A percentile compares a stretch with the other conserved stretches of the same genome.
phyloP scores from a whole-genome alignment of 495 filamentous ascomycete species.

The Amorphotheca resinae region DNA sequence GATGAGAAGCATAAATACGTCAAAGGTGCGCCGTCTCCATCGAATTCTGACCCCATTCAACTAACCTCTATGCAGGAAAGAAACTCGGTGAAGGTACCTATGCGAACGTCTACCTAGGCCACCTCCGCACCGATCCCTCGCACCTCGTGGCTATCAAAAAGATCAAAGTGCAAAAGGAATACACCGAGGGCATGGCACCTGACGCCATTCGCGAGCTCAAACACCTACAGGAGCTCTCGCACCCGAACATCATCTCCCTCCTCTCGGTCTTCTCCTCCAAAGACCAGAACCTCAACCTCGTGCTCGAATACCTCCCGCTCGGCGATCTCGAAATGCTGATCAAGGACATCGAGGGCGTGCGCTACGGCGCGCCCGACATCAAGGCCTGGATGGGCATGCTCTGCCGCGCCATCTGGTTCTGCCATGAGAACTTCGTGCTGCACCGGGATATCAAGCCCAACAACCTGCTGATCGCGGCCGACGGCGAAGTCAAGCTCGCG shows the following conservation, averaged over 20 bases:
- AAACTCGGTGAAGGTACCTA: constrained; percentile 96
- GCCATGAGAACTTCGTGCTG: constrained; percentile 85
- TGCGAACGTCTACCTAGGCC: constrained; percentile 84
- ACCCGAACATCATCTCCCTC: constrained; percentile 89
- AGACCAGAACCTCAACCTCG: constrained; percentile 84
- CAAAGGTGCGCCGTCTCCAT: constrained; percentile 45
- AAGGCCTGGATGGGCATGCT: constrained; percentile 99
- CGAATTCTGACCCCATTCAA: background rate
- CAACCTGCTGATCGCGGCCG: constrained; percentile 86
- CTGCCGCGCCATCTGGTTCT: constrained; percentile 85
- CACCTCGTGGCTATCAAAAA: constrained; percentile 89
- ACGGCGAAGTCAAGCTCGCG: constrained; percentile 87
- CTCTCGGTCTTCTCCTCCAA: constrained; percentile 87
- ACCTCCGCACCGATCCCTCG: constrained; percentile 52
- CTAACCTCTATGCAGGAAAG: constrained; percentile 40
- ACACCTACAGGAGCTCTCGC: constrained; percentile 84
- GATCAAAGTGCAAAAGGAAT: constrained; percentile 85
- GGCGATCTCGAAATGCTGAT: constrained; percentile 93
- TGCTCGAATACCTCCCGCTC: constrained; percentile 81
- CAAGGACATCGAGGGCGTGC: constrained; percentile 59
- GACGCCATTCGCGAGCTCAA: constrained; percentile 94
- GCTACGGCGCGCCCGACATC: constrained; percentile 70
- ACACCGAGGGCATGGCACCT: constrained; percentile 72
- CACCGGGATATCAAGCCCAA: constrained; percentile 99
- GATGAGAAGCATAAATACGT: constrained; percentile 77